Evolutionary conservation across 1,284 basidiomycete genomes (phyloP).

Genomic region (Abortiporus biennis): DNA sequence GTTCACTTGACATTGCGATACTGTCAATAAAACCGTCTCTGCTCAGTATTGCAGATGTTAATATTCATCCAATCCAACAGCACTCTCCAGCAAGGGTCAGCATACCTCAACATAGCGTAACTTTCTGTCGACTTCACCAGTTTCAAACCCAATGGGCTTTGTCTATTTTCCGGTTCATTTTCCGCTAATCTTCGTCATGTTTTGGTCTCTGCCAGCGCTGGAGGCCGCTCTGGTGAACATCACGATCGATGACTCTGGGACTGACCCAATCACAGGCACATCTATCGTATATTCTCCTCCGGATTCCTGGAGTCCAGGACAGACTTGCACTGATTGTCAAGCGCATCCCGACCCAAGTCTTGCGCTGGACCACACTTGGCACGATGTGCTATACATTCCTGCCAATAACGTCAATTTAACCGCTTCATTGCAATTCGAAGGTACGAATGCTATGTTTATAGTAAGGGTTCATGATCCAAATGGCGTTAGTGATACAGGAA

Average conservation of each 20-base stretch:
- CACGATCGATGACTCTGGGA: constrained; percentile 36
- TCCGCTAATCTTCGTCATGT: no score
- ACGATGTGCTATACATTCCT: constrained; percentile 5
- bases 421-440: constrained; percentile 18
- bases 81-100: no score
- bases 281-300: constrained; percentile 23
- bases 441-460: constrained; percentile 5
- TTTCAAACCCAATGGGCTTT: no score
- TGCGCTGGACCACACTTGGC: constrained; percentile 6
- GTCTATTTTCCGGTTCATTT: no score
- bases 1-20: no score
- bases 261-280: constrained; percentile 28
- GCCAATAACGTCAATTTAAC: constrained; percentile 11
- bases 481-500: neutral
- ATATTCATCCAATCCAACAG: no score
- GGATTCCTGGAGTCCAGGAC: constrained; percentile 6
- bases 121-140: no score
- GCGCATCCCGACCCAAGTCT: constrained; percentile 5
- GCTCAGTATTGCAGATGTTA: no score
- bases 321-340: constrained; percentile 6
- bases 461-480: neutral
- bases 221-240: constrained; percentile 30
- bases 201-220: no score
- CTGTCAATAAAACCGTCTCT: no score
- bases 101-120: no score